These are phyloP conservation scores for Ganoderma multipileum DNA, from an alignment of 1,284 basidiomycete species.

Conservation along the genomic window DNA sequence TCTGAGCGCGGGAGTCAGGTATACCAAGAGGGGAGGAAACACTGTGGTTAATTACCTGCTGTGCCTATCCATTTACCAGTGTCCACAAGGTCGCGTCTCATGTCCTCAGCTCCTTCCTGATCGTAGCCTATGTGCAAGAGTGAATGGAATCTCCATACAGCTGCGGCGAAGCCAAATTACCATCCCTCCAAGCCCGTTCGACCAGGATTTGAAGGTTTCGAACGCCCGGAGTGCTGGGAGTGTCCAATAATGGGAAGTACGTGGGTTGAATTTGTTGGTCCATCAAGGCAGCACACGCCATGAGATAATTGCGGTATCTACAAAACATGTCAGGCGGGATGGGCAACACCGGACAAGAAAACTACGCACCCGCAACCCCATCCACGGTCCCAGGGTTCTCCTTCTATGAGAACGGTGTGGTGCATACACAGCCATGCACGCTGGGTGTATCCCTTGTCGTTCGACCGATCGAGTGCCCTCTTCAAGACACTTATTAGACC, in stretches of 20 bases:
- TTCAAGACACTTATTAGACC: conserved; percentile 75
- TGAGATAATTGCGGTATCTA: conserved; percentile 89
- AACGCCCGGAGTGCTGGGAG: conserved; percentile 68
- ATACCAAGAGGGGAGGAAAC: conserved; percentile 3
- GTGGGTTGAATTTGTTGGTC: conserved; percentile 63
- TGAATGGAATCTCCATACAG: neutral
- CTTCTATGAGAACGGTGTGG: conserved; percentile 63
- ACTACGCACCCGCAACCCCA: conserved; percentile 78
- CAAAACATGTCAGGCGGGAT: neutral
- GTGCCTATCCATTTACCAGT: conserved; percentile 85
- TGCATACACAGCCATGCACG: conserved; percentile 74
- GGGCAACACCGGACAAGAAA: neutral
- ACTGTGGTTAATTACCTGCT: conserved; percentile 52
- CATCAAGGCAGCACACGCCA: conserved; percentile 79
- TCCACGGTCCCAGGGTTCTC: conserved; percentile 61
- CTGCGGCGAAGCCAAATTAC: conserved; percentile 41
- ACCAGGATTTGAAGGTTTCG: conserved; percentile 80
- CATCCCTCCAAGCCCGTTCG: conserved; percentile 78
- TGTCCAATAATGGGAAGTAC: conserved; percentile 66
- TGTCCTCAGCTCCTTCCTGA: conserved; percentile 63
- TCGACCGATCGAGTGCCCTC: conserved; percentile 58
- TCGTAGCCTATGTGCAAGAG: conserved; percentile 68
- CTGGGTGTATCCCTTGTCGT: conserved; percentile 56
- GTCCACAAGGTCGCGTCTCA: conserved; percentile 64
- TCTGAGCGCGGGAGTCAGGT: conserved; percentile 46